Evolutionary conservation across 371 early-diverging fungal genomes (phyloP).

Genomic region (Mucor velutinosus): DNA sequence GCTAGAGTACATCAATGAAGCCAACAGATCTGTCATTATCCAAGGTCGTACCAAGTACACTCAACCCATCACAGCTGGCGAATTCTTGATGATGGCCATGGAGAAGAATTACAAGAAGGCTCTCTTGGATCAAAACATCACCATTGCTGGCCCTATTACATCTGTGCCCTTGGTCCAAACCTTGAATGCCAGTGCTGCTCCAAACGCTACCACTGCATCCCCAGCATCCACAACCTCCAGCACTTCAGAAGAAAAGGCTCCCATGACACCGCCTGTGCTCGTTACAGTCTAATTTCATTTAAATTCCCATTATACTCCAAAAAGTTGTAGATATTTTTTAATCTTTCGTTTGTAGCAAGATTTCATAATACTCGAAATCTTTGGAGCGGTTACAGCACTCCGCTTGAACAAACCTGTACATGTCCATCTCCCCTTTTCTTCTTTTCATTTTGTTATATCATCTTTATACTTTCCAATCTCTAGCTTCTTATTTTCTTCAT

Average conservation of each 20-base stretch:
- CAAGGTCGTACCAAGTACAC: constrained; percentile 30
- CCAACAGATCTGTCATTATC: constrained; percentile 25
- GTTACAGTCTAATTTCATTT: background rate
- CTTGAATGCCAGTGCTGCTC: background rate
- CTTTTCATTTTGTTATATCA: background rate
- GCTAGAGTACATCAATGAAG: constrained; percentile 25
- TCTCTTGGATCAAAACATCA: background rate
- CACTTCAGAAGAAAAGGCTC: background rate
- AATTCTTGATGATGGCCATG: constrained; percentile 26
- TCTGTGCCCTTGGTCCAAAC: background rate
- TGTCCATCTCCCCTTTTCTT: constrained; percentile 5
- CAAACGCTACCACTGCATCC: background rate
- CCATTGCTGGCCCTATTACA: background rate
- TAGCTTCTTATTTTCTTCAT: background rate
- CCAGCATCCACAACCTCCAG: background rate
- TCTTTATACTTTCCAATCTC: background rate
- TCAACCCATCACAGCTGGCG: constrained; percentile 27
- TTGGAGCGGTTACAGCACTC: constrained; percentile 3
- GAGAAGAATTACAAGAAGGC: constrained; percentile 14
- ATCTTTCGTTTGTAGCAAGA: background rate
- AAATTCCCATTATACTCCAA: background rate
- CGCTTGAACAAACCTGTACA: constrained; percentile 19
- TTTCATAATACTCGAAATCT: background rate
- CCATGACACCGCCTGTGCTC: background rate
- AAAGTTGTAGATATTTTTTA: constrained; percentile 6